Base-by-base conservation (phyloP, 2,329 filamentous ascomycete genomes). In the Aspergillus viridinutans region DNA sequence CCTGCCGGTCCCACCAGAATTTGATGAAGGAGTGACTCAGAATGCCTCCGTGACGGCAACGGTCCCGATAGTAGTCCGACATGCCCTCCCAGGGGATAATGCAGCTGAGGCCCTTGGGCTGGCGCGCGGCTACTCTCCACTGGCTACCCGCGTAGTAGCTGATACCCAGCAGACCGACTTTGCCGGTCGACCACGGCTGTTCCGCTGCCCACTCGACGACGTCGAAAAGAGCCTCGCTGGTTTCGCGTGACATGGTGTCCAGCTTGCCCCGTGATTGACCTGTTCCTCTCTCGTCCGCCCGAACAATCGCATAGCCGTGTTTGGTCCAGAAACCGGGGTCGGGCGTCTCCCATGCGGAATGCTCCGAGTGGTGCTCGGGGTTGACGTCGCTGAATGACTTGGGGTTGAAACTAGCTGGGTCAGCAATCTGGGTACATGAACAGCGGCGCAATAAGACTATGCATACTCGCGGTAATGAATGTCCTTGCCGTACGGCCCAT, bases 1-100 rank as follows among this genome's bases (percentile, higher is more conserved):
- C 84, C 66, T 88, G 85, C 0, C 84, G 78, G 64, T 87, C 80
- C 85, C 85, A 88, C 86, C 85, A 89, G 64, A 86, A 83, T 12
- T 73, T 66, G 63, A 88, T 86, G 63, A 86, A 86, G 0, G 66
- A 68, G 61, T 85, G 81, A 0, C 82, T 83, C 1, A 85, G 67
- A 49, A 87, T 87, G 0, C 85, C 85, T 0, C 85, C 85, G 56
- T 87, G 85, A 0, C 83, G 77, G 60, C 81, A 85, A 0, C 83
- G 73, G 58, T 87, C 85, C 1, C 81, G 74, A 60, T 82, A 83
- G 60, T 82, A 82, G 58, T 83, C 81, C 0, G 75, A 78, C 80
- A 83, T 82, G 3, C 81, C 81, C 62, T 83, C 81, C 80, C 81
- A 83, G 0, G 81, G 81, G 49, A 83, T 74, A 4, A 83, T 80